These are phyloP conservation scores for Grosmannia serpens DNA, from an alignment of 2,329 filamentous ascomycete genomes.

Conservation along the genomic window DNA sequence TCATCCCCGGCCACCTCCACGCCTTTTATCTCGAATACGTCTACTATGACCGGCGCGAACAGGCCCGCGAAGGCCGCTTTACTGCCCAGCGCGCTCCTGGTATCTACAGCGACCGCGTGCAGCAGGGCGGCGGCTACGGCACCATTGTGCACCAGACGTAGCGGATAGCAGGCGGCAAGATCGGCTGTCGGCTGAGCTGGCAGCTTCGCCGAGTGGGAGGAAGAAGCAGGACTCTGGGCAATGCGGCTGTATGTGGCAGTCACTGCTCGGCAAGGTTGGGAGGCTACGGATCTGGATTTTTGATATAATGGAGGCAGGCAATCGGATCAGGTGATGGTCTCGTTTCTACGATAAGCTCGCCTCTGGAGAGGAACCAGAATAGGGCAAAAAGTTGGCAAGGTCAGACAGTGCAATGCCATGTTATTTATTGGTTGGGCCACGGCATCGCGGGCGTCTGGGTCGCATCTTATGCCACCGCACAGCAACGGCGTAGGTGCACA, in stretches of 20 bases:
- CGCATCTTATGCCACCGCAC: background rate
- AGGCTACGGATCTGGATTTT: no score
- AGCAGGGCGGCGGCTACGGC: constrained; percentile 49
- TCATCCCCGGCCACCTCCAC: constrained; percentile 66
- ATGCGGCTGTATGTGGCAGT: no score
- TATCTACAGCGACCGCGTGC: constrained; percentile 62
- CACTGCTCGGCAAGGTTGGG: no score
- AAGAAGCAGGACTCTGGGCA: no score
- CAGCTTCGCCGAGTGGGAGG: no score
- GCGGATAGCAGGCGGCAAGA: background rate
- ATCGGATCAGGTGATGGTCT: background rate
- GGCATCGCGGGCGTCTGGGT: background rate
- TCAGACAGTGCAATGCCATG: background rate
- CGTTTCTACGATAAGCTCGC: background rate
- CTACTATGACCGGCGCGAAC: constrained; percentile 64
- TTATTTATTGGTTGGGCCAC: background rate
- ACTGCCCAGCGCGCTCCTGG: constrained; percentile 48
- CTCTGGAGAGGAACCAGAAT: no score
- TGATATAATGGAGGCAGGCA: no score
- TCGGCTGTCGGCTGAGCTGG: background rate
- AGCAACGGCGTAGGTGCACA: background rate
- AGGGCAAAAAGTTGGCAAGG: no score
- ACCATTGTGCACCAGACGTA: constrained; percentile 12
- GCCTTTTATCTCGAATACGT: constrained; percentile 76
- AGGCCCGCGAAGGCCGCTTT: constrained; percentile 44